Evolutionary conservation across 164 flowering plant genomes (phyloP), one percentile per base, ranked within the genome.

Genomic region (Akebia trifoliata): DNA sequence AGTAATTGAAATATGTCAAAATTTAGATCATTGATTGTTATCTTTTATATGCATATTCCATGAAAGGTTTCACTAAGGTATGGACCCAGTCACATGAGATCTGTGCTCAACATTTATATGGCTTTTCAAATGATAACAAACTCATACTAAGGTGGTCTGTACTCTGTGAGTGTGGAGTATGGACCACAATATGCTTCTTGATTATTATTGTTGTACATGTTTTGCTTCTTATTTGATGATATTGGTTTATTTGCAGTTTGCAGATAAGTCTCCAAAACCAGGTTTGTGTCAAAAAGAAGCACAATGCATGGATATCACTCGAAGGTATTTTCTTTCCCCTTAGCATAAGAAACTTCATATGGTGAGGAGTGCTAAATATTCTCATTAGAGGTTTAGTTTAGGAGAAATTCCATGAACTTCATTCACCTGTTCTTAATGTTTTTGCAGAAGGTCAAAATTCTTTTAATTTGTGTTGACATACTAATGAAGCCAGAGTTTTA

Each of bases 161-260:
- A n/a, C n/a, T n/a, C n/a, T n/a, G n/a, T n/a, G n/a, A n/a, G n/a
- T n/a, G n/a, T n/a, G n/a, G n/a, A n/a, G n/a, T n/a, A n/a, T n/a
- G n/a, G n/a, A n/a, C n/a, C n/a, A n/a, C n/a, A n/a, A n/a, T n/a
- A n/a, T n/a, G n/a, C n/a, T n/a, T n/a, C n/a, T n/a, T n/a, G n/a
- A n/a, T n/a, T n/a, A n/a, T n/a, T n/a, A n/a, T n/a, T n/a, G n/a
- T n/a, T n/a, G n/a, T n/a, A n/a, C n/a, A n/a, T n/a, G n/a, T n/a
- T n/a, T n/a, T n/a, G 31, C 17, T 64, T 40, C 62, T 63, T 25
- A 42, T n/a, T n/a, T n/a, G n/a, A n/a, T n/a, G n/a, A n/a, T 44
- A 12, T 25, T 15, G 47, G 55, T 30, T 60, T 29, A 26, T 63
- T 47, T 49, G 18, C 66, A 73, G 77, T 37, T 43, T 48, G 46